A percentile compares a stretch with the other conserved stretches of the same genome.
phyloP scores from a whole-genome alignment of 2,329 filamentous ascomycete species.

The Ceratocystis colombiana region DNA sequence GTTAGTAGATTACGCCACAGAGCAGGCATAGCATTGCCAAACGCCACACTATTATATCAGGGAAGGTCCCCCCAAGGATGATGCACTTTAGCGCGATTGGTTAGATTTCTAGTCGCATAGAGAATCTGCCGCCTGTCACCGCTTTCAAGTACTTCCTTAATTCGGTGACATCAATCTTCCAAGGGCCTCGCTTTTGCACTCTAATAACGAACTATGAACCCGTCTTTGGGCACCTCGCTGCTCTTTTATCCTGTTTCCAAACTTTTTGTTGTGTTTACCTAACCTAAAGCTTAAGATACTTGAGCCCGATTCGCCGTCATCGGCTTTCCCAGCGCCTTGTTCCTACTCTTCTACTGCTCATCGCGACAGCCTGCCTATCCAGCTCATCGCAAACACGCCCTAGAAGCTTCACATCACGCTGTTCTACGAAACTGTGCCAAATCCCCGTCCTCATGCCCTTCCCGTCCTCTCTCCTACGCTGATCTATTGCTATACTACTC shows the following conservation, averaged over 20 bases:
- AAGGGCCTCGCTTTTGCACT: background rate
- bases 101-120: constrained; percentile 14
- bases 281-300: background rate
- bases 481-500: background rate
- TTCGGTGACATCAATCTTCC: constrained; percentile 22
- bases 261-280: background rate
- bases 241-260: background rate
- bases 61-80: too few species aligned
- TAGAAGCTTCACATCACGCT: background rate
- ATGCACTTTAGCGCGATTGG: too few species aligned
- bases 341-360: background rate
- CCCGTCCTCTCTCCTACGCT: background rate
- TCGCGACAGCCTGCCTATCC: background rate
- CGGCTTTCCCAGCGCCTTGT: background rate
- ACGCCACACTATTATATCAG: background rate
- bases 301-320: too few species aligned
- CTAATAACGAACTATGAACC: background rate
- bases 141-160: constrained; percentile 13
- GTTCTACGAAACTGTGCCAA: background rate
- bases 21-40: background rate
- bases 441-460: background rate
- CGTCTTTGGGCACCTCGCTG: background rate
- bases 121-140: constrained; percentile 11
- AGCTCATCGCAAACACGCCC: background rate
- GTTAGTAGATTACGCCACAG: constrained; percentile 13